Evolutionary conservation across 768 basidiomycete genomes (phyloP), one percentile per base, ranked within the genome.

Genomic region (Sutorius australiensis): DNA sequence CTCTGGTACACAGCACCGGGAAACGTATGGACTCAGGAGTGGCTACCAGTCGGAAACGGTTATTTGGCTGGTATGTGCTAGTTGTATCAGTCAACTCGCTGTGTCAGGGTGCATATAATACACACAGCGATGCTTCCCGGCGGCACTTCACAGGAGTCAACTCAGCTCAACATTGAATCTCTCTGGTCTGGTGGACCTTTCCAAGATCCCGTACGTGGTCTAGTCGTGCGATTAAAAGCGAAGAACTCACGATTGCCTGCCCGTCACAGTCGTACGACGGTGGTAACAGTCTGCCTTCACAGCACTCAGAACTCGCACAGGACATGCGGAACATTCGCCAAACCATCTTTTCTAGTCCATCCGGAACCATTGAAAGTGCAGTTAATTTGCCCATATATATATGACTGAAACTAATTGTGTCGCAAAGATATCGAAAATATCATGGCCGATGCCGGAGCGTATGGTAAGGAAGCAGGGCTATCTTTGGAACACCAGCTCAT

Each of bases 111-210:
- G 31, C 4, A 8, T 28, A 45, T 41, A 39, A 2, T 24, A 30
- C 46, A 39, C 46, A 10, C 48, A 87, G 87, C 85, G 8, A 87
- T 83, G 79, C 67, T 83, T 17, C 79, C 79, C 8, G 87, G 87
- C 1, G 84, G 82, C 5, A 80, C 81, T 1, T 60, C 65, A 3
- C 77, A 80, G 37, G 87, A 89, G 66, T 71, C 71, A 14, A 82
- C 77, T 10, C 84, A 85, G 55, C 71, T 90, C 27, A 89, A 90
- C 62, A 83, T 90, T 42, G 87, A 90, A 61, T 82, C 83, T 13
- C 71, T 90, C 9, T 89, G 88, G 87, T 77, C 81, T 17, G 87
- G 87, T 17, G 87, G 87, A 4, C 83, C 86, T 8, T 86, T 86
- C 56, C 75, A 80, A 43, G 81, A 86, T 60, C 76, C 79, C 10